These are phyloP conservation scores for Xylariaceae sp. DNA, from an alignment of 2,329 filamentous ascomycete species.

Conservation along the genomic window DNA sequence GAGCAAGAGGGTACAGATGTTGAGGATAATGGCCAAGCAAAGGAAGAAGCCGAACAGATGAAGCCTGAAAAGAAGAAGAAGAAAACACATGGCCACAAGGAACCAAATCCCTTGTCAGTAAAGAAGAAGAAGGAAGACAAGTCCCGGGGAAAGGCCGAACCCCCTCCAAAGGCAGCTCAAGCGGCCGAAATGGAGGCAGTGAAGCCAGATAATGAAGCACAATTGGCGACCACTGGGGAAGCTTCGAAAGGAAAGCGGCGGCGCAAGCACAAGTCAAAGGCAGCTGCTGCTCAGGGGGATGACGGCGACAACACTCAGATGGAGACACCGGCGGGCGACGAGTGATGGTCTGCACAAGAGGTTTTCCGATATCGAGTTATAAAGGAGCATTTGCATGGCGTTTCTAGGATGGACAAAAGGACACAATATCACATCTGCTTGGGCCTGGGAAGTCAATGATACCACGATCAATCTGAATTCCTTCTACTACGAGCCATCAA, in stretches of 20 bases:
- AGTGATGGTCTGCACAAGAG: slow-evolving; percentile 11
- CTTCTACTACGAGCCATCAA: background rate
- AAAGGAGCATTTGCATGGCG: slow-evolving; percentile 27
- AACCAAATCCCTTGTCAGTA: slow-evolving; percentile 73
- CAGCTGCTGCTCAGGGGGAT: background rate
- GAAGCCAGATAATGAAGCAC: slow-evolving; percentile 11
- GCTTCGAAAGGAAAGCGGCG: slow-evolving; percentile 35
- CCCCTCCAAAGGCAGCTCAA: background rate
- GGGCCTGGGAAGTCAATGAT: slow-evolving; percentile 14
- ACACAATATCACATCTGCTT: slow-evolving; percentile 1
- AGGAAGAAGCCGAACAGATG: slow-evolving; percentile 32
- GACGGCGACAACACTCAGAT: slow-evolving; percentile 8
- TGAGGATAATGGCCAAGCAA: slow-evolving; percentile 36
- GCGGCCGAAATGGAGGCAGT: slow-evolving; percentile 27
- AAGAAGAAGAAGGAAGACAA: slow-evolving; percentile 66
- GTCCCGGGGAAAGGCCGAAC: background rate
- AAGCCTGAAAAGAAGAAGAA: slow-evolving; percentile 56
- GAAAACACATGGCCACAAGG: slow-evolving; percentile 67
- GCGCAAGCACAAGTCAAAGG: slow-evolving; percentile 37
- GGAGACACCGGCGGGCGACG: slow-evolving; percentile 14
- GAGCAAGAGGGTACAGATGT: slow-evolving; percentile 49
- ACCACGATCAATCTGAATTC: slow-evolving; percentile 7
- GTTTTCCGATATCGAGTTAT: slow-evolving; percentile 2
- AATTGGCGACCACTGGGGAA: slow-evolving; percentile 23
- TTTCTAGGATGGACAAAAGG: slow-evolving; percentile 19